Percentiles rank a stretch among this genome's conserved stretches.
Evolutionary conservation across 352 stramenopile species (phyloP).

Genomic region (Phytophthora citrophthora): DNA sequence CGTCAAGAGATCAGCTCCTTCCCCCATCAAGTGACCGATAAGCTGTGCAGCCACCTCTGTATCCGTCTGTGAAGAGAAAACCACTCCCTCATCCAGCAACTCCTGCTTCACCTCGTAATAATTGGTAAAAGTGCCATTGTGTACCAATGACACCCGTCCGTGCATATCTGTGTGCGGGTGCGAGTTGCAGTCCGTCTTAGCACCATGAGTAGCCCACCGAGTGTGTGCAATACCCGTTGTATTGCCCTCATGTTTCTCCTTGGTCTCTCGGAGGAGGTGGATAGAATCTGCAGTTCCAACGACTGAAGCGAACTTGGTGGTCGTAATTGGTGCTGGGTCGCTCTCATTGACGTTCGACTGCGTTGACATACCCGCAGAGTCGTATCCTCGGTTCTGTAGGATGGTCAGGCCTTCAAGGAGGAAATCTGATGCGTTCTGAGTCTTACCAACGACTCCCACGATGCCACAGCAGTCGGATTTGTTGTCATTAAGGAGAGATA

Average conservation of each 20-base stretch:
- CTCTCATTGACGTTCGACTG: constrained; percentile 55
- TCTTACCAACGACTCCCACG: constrained; percentile 76
- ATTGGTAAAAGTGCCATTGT: constrained; percentile 99
- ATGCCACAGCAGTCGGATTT: constrained; percentile 71
- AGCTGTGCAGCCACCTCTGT: constrained; percentile 98
- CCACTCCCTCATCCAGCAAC: constrained; percentile 86
- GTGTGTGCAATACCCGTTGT: constrained; percentile 98
- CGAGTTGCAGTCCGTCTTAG: constrained; percentile 98
- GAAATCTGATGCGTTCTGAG: constrained; percentile 76
- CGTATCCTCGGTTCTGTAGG: constrained; percentile 97
- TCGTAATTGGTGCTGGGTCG: constrained; percentile 62
- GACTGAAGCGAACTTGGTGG: constrained; percentile 96
- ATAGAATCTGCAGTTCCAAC: constrained; percentile 93
- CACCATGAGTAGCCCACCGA: constrained; percentile 98
- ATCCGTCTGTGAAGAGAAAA: constrained; percentile 97
- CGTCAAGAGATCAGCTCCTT: constrained; percentile 81
- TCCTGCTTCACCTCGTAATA: constrained; percentile 92
- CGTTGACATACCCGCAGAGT: constrained; percentile 97
- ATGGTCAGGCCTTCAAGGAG: constrained; percentile 90
- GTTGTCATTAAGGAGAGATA: constrained; percentile 8
- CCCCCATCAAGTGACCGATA: constrained; percentile 93
- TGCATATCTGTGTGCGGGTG: constrained; percentile 97
- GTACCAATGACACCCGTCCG: constrained; percentile 95
- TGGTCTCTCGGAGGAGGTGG: constrained; percentile 86
- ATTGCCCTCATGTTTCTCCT: constrained; percentile 83